phyloP scores from a whole-genome alignment of 352 stramenopile species.

The Pythium insidiosum region DNA sequence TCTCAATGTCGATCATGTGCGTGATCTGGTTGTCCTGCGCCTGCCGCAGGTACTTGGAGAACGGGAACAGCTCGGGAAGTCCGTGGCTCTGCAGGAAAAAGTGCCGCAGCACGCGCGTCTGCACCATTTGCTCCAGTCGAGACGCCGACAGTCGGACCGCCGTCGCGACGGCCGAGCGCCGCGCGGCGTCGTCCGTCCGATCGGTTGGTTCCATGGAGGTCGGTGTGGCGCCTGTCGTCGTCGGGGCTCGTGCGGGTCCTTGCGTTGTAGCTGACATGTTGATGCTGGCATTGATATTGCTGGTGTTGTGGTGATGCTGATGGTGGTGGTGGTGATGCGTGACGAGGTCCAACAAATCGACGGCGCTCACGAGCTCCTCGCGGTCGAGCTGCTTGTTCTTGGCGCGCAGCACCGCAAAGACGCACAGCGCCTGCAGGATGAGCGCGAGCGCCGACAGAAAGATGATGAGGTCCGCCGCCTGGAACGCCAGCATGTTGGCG shows the following conservation, averaged over 20 bases:
- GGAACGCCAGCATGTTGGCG: constrained; percentile 16
- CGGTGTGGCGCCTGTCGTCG: background rate
- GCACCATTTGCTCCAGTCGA: constrained; percentile 7
- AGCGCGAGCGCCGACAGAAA: constrained; percentile 20
- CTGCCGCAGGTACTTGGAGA: constrained; percentile 16
- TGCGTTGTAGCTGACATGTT: too few relatives aligned
- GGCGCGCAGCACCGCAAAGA: constrained; percentile 12
- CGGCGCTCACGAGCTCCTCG: constrained; percentile 10
- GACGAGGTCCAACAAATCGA: background rate
- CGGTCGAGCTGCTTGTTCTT: constrained; percentile 16
- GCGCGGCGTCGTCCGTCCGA: too few relatives aligned
- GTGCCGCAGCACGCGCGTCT: background rate
- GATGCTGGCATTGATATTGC: too few relatives aligned
- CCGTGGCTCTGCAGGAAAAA: constrained; percentile 12
- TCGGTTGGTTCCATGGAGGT: constrained; percentile 1
- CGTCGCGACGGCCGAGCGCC: too few relatives aligned
- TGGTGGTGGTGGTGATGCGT: background rate
- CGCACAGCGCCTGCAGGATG: constrained; percentile 18
- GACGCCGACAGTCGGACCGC: constrained; percentile 4
- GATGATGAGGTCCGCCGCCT: constrained; percentile 22
- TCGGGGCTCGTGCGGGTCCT: background rate
- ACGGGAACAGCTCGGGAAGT: constrained; percentile 14
- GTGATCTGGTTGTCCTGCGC: constrained; percentile 17
- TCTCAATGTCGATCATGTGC: constrained; percentile 17
- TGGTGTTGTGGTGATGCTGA: too few relatives aligned